Base-by-base conservation (phyloP, 1,284 basidiomycete species). In the Entoloma clypeatum region DNA sequence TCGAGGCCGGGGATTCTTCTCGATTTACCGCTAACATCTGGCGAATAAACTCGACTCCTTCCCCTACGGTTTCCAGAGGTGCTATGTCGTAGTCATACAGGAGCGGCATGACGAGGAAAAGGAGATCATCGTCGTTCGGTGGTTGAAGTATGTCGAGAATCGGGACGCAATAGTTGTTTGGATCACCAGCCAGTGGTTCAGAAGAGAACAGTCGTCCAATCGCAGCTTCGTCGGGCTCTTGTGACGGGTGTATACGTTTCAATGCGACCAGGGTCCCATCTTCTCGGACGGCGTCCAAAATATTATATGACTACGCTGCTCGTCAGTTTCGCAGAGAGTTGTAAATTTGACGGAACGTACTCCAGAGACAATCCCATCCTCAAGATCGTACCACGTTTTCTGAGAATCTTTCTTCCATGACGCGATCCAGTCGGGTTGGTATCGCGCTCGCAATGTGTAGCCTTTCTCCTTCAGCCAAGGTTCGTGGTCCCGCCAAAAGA, bases 371-470 rank as follows among this genome's bases (percentile, higher is more conserved):
- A 28, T 16, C 7, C 22, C 33, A 17, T 42, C 41, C 11, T 42
- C 41, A 14, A 21, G 30, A 13, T 29, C 22, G 8, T 14, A 16
- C 25, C 17, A 29, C 11, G 17, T 9, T 7, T 29, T 52, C 0
- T 50, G 44, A 0, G 51, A 47, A n/a, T 33, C 40, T 31, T 36
- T 39, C 27, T 36, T 28, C 64, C 64, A 69, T 3, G 67, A 67
- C 0, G 66, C 59, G 1, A 53, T 29, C 64, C 67, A 70, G 5
- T 56, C 52, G 1, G 66, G 62, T 3, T 57, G 48, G 38, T 63
- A 68, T 1, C 67, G 52, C 4, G 58, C 54, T 3, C 67, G 62
- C 2, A 71, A 54, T 13, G 54, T 26, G 40, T 68, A 68, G 8
- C 69, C 66, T 11, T 11, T 40, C 3, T 42, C 42, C 21, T 45